Base-by-base conservation (phyloP, 257 asterid genomes). In the Solanum pennellii region DNA sequence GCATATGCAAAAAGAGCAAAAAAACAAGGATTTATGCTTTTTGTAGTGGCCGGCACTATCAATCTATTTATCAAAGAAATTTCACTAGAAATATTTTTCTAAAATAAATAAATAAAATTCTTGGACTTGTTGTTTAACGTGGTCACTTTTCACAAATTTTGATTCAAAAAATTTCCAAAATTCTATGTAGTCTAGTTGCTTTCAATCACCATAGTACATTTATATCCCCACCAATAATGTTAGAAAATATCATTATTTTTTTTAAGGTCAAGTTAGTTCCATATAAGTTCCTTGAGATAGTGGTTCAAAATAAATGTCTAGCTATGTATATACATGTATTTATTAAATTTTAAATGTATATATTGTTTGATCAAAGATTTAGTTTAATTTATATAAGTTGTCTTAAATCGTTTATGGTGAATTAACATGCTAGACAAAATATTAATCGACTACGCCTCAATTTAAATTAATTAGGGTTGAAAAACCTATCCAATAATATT, bases 11-110 rank as follows among this genome's bases (percentile, higher is more conserved):
- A 87, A 90, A 84, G 88, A 52, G 66, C 69, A 68, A 91, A 88
- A 66, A 29, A 86, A 89, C 92, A 94, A 91, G 68, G 56, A 86
- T 77, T 37, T 79, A 44, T 15, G n/a, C 62, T 80, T 88, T 86
- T 33, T 66, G 86, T 82, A 76, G 90, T 93, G 96, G 94, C 94
- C 94, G 91, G 93, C 94, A 91, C 86, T 31, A 88, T 88, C 89
- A 88, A 87, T 73, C 88, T 89, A 88, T 45, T 25, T 56, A 16
- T 49, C 88, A 37, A 59, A 25, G 69, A 47, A 87, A 65, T 85
- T 84, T 85, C 86, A 21, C 25, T 59, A 60, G 82, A 62, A 75
- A 37, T 42, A 44, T 75, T 31, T 31, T 62, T 25, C 31, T 56
- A 35, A 14, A 16, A 37, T 37, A 37, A 1, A 35, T 35, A 16